Base-by-base conservation (phyloP, 1,284 basidiomycete species). In the Marasmius fiardii region DNA sequence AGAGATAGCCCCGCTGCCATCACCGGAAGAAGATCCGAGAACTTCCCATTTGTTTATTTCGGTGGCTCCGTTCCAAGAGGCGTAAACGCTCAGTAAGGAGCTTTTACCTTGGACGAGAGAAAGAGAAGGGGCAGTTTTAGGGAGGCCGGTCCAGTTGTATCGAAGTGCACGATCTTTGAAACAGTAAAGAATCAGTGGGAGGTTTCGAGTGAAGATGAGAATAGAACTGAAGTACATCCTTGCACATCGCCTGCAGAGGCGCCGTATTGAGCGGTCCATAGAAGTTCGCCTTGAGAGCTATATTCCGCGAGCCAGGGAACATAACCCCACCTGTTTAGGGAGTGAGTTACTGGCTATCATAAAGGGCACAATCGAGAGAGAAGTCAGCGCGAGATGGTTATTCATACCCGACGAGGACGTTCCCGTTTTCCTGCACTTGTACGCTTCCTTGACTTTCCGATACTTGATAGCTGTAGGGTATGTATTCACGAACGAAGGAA, bases 381-480 rank as follows among this genome's bases (percentile, higher is more conserved):
- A 37, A 18, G 16, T n/a, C 6, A 3, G 24, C 28, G 44, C n/a
- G n/a, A n/a, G n/a, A n/a, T n/a, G n/a, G n/a, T n/a, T n/a, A n/a
- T n/a, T n/a, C 52, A 26, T 50, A 59, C 55, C 58, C 58, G 18
- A 54, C 35, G 18, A 59, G 23, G 33, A 56, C 45, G 49, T 57
- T 54, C 12, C 58, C 58, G 34, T 59, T 56, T 3, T 49, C 52
- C 43, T 56, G 54, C 3, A 57, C 16, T 31, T 59, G 58, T 2
- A 54, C 34, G 28, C 54, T 59, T 5, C 55, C 53, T 33, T 59
- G 58, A 31, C 52, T 56, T 34, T 52, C 39, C n/a, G 55, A 59
- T 12, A 59, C 41, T 4, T 47, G 50, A 4, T 35, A 18, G 35
- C 44, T 57, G 11, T 12, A 51, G 1, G 58, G 52, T 11, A 54